These are phyloP conservation scores for Schizophyllum amplum DNA, from an alignment of 1,284 basidiomycete species.

Conservation along the genomic window DNA sequence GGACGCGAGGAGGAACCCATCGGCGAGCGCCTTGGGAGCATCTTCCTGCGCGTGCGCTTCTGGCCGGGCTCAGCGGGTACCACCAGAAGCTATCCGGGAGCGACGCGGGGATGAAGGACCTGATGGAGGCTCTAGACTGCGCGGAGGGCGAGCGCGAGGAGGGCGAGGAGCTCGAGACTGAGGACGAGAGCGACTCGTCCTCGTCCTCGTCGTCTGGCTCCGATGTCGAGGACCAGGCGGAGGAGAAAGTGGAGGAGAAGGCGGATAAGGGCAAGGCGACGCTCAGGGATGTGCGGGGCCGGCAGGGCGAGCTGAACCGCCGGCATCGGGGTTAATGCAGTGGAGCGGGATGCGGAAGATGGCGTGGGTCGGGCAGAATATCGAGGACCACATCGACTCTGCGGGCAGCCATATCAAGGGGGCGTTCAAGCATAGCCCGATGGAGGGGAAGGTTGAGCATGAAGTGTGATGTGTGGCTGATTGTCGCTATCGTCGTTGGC, in stretches of 20 bases:
- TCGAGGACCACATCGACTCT: slow-evolving; percentile 24
- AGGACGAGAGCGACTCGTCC: slow-evolving; percentile 15
- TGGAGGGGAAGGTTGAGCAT: slow-evolving; percentile 25
- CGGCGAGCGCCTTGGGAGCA: slow-evolving; percentile 21
- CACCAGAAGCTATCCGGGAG: slow-evolving; percentile 25
- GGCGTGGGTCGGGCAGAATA: slow-evolving; percentile 27
- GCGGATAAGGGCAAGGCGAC: slow-evolving; percentile 13
- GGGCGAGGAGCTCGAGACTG: slow-evolving; percentile 24
- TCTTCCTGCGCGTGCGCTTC: slow-evolving; percentile 25
- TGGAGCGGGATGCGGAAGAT: slow-evolving; percentile 30
- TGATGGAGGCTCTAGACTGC: slow-evolving; percentile 26
- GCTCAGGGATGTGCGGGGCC: slow-evolving; percentile 19
- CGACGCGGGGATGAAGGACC: slow-evolving; percentile 25
- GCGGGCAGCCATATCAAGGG: slow-evolving; percentile 23
- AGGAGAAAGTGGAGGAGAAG: slow-evolving; percentile 9
- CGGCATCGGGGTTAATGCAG: slow-evolving; percentile 36
- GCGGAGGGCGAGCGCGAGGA: slow-evolving; percentile 20
- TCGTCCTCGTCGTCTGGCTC: slow-evolving; percentile 16
- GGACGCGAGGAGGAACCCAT: slow-evolving; percentile 10
- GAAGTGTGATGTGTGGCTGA: too few relatives aligned
- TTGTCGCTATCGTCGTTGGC: too few relatives aligned
- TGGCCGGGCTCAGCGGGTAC: slow-evolving; percentile 32
- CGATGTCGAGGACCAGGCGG: slow-evolving; percentile 11
- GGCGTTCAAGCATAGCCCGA: slow-evolving; percentile 24
- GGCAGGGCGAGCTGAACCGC: slow-evolving; percentile 25